Evolutionary conservation across 306 rosid species (phyloP), one percentile per base, ranked within the genome.

Genomic region (Lupinus albus): DNA sequence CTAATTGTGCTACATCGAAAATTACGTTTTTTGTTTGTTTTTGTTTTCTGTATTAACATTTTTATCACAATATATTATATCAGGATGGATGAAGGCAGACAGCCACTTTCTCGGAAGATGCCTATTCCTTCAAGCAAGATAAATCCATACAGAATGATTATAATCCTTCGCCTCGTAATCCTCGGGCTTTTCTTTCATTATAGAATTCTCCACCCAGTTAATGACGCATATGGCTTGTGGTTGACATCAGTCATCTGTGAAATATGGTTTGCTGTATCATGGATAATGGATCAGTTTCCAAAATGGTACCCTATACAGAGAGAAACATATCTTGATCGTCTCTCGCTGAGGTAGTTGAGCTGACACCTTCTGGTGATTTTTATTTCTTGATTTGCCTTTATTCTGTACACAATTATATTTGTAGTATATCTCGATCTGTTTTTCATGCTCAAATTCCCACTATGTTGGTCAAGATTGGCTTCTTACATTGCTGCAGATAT

Each of bases 11-110:
- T 48, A 44, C 71, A 25, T 25, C 30, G 4, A 3, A 25, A 2
- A 25, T 25, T 4, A 25, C 30, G 4, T 25, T 25, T 25, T 2
- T 25, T 1, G 0, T 25, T 25, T n/a, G n/a, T n/a, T 25, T 25
- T 25, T 2, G 30, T 25, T 25, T 25, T 25, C 4, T 25, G 3
- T 25, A 3, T 25, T 59, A 42, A 67, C 64, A 1, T 57, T 7
- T 58, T 32, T 61, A 70, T 38, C 28, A 48, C 50, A 8, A 48
- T 81, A 9, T 71, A 16, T 15, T 66, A 57, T 46, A 32, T 72
- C 87, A 93, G 99, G 96, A 93, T 93, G 99, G 99, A 93, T 60
- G 99, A 93, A 85, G 99, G 93, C 58, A 80, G 97, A 77, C 96
- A 93, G 72, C 99, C 99, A 7, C 89, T 93, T 21, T 93, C 99